Evolutionary conservation across 116 monocot species (phyloP).

Genomic region (Zostera marina): DNA sequence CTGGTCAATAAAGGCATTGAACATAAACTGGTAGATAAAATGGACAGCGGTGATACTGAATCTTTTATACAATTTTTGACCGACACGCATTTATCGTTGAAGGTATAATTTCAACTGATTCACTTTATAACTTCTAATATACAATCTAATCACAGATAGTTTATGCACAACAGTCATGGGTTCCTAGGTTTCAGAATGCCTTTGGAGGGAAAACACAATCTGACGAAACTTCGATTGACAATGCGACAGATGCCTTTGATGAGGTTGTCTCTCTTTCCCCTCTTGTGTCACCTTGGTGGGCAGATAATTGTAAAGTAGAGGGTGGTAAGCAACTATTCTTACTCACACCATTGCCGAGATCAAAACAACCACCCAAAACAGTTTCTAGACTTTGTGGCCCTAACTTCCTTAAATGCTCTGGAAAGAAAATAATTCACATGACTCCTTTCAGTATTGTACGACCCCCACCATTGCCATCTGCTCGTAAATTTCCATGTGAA

Average conservation of each 20-base stretch:
- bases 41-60: conserved; percentile 36
- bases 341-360: conserved; percentile 60
- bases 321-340: conserved; percentile 63
- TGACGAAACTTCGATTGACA: conserved; percentile 18
- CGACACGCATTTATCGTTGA: conserved; percentile 43
- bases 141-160: background rate
- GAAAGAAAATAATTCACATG: conserved; percentile 1
- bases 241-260: no score
- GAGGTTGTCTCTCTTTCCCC: conserved; percentile 76
- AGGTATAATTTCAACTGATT: conserved; percentile 23
- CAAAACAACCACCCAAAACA: conserved; percentile 7
- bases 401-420: conserved; percentile 16
- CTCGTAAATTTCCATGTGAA: background rate
- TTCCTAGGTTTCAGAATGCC: conserved; percentile 37
- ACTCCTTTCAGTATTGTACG: conserved; percentile 4
- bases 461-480: conserved; percentile 4
- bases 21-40: conserved; percentile 14
- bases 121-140: background rate
- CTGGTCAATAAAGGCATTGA: conserved; percentile 24
- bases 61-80: conserved; percentile 36
- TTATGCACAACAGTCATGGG: conserved; percentile 37
- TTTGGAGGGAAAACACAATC: conserved; percentile 1
- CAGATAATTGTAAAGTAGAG: conserved; percentile 28
- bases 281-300: conserved; percentile 63
- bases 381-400: conserved; percentile 7